A percentile compares a stretch with the other conserved stretches of the same genome.
Evolutionary conservation across 352 stramenopile species (phyloP).

Genomic region (Globisporangium nodosum): DNA sequence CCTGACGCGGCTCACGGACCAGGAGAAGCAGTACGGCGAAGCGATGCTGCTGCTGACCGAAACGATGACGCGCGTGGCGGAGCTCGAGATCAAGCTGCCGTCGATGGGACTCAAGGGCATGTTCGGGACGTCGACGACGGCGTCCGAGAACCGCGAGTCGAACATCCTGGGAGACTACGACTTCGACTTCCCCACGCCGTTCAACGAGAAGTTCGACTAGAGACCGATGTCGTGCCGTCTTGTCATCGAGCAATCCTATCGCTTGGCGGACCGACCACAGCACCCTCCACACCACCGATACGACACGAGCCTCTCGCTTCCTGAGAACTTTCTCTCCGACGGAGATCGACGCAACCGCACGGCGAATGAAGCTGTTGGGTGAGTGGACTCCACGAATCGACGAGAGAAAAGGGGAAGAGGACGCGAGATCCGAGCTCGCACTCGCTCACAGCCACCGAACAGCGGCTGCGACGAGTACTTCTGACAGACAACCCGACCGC

Average conservation of each 20-base stretch:
- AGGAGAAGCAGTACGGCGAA: constrained; percentile 85
- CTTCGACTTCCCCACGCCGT: constrained; percentile 53
- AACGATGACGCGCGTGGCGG: constrained; percentile 79
- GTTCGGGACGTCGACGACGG: constrained; percentile 36
- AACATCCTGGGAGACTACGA: constrained; percentile 33
- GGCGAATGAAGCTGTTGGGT: neutral
- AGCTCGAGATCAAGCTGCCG: constrained; percentile 74
- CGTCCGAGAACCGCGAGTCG: constrained; percentile 39
- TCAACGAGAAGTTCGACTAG: constrained; percentile 55
- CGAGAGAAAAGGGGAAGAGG: neutral
- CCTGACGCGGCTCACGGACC: constrained; percentile 54
- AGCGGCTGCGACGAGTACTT: neutral
- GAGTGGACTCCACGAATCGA: no score
- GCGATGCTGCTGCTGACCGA: constrained; percentile 81
- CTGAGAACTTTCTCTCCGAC: neutral
- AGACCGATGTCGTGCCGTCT: neutral
- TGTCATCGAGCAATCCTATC: neutral
- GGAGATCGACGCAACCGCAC: neutral
- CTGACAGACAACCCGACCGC: neutral
- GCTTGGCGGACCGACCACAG: neutral
- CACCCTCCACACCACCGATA: neutral
- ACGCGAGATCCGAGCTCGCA: neutral
- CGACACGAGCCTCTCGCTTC: neutral
- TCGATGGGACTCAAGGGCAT: constrained; percentile 39
- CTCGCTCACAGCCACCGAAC: neutral